Evolutionary conservation across 306 rosid genomes (phyloP).

Genomic region (Glycine tomentella): DNA sequence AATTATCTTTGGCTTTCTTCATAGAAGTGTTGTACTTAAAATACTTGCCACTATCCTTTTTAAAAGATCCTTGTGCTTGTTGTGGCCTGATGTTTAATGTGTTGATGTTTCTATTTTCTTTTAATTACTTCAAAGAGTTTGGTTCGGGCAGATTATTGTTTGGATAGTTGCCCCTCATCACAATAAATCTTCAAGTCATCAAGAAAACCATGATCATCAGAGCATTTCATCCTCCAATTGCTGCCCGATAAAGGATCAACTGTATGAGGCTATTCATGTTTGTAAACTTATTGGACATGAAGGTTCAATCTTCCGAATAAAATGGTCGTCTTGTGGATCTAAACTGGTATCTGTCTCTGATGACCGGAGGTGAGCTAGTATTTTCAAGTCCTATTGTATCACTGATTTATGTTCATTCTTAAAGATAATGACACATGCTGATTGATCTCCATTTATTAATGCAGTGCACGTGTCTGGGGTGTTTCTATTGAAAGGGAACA

Average conservation of each 20-base stretch:
- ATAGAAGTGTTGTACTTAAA: conserved; percentile 15
- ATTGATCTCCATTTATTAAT: conserved; percentile 43
- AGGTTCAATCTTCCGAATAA: conserved; percentile 89
- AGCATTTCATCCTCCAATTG: conserved; percentile 43
- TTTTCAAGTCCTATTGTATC: conserved; percentile 34
- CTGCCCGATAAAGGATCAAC: conserved; percentile 44
- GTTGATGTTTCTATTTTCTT: conserved; percentile 28
- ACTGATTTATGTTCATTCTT: conserved; percentile 14
- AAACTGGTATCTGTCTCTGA: conserved; percentile 91
- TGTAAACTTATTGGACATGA: conserved; percentile 92
- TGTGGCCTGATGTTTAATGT: conserved; percentile 33
- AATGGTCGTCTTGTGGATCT: conserved; percentile 85
- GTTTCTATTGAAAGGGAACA: conserved; percentile 53
- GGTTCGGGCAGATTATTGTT: conserved; percentile 76
- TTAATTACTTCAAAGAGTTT: conserved; percentile 45
- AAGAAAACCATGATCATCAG: conserved; percentile 45
- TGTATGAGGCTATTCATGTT: conserved; percentile 69
- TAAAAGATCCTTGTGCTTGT: not conserved
- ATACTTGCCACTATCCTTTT: conserved; percentile 1
- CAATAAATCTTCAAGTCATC: conserved; percentile 46
- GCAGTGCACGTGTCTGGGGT: conserved; percentile 90
- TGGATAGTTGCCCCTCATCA: conserved; percentile 73
- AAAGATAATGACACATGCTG: not conserved
- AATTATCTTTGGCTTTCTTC: conserved; percentile 31
- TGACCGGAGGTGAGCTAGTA: conserved; percentile 86